These are phyloP conservation scores for Trichophyton rubrum DNA, from an alignment of 2,329 filamentous ascomycete genomes.

Conservation along the genomic window DNA sequence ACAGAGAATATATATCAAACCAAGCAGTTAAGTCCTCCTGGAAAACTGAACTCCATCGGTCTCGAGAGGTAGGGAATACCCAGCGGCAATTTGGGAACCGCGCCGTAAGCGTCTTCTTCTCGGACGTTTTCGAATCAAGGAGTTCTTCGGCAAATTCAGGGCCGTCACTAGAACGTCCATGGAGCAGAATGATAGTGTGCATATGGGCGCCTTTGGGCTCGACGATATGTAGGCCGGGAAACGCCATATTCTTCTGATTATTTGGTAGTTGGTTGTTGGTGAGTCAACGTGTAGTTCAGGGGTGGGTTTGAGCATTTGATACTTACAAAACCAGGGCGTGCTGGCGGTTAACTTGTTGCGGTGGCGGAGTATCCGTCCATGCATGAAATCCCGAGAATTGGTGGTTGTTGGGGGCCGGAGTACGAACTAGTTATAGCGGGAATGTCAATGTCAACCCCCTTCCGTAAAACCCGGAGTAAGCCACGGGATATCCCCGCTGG, in stretches of 20 bases:
- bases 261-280: neutral
- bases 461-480: no score
- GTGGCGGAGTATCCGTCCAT: no score
- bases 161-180: slow-evolving; percentile 38
- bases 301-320: no score
- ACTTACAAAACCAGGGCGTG: no score
- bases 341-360: no score
- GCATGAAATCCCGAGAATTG: no score
- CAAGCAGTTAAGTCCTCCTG: slow-evolving; percentile 38
- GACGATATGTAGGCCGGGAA: slow-evolving; percentile 15
- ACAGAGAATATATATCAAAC: slow-evolving; percentile 38
- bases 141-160: slow-evolving; percentile 38
- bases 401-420: no score
- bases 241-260: neutral
- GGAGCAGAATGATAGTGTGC: slow-evolving; percentile 25
- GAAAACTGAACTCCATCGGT: slow-evolving; percentile 30
- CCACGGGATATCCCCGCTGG: no score
- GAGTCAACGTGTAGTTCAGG: no score
- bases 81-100: slow-evolving; percentile 28
- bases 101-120: slow-evolving; percentile 21
- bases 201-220: slow-evolving; percentile 8
- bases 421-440: no score
- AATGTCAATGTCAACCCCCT: no score
- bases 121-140: slow-evolving; percentile 27
- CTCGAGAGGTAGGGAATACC: slow-evolving; percentile 36